These are phyloP conservation scores for Claviceps sorghi DNA, from an alignment of 2,329 filamentous ascomycete species.

Conservation along the genomic window DNA sequence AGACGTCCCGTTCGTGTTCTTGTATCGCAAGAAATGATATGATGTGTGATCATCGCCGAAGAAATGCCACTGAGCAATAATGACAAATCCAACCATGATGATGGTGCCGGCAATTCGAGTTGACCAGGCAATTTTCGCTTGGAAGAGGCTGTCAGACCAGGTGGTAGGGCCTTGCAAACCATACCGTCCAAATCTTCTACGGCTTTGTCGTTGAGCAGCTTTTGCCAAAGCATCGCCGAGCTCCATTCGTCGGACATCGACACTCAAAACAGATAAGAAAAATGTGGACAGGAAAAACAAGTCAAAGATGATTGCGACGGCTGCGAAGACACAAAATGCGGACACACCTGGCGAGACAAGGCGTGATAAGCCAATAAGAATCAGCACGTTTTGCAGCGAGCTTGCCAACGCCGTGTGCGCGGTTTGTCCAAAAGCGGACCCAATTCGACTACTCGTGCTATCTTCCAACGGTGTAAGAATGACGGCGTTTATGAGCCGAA, in stretches of 20 bases:
- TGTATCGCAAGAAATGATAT: constrained; percentile 13
- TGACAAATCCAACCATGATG: constrained; percentile 56
- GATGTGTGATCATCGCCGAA: constrained; percentile 43
- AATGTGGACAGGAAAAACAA: constrained; percentile 68
- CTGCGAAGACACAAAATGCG: constrained; percentile 63
- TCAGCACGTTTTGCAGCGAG: constrained; percentile 51
- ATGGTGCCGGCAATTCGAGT: constrained; percentile 62
- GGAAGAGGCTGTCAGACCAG: constrained; percentile 48
- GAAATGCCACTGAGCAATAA: constrained; percentile 66
- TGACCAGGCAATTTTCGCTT: constrained; percentile 51
- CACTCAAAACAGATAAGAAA: constrained; percentile 63
- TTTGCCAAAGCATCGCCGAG: constrained; percentile 56
- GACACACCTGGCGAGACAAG: constrained; percentile 56
- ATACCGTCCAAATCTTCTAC: constrained; percentile 10
- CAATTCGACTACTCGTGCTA: constrained; percentile 53
- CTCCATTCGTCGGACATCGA: constrained; percentile 64
- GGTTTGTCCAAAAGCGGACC: constrained; percentile 59
- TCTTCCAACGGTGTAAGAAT: constrained; percentile 56
- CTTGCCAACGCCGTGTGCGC: constrained; percentile 54
- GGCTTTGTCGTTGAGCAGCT: constrained; percentile 29
- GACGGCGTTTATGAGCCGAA: constrained; percentile 63
- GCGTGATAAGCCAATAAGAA: constrained; percentile 51
- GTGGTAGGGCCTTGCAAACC: constrained; percentile 12
- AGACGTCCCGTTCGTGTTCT: constrained; percentile 10
- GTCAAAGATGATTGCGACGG: constrained; percentile 61